Conservation (phyloP, 2,329 filamentous ascomycete species). For the Stagonosporopsis cucurbitacearum region DNA sequence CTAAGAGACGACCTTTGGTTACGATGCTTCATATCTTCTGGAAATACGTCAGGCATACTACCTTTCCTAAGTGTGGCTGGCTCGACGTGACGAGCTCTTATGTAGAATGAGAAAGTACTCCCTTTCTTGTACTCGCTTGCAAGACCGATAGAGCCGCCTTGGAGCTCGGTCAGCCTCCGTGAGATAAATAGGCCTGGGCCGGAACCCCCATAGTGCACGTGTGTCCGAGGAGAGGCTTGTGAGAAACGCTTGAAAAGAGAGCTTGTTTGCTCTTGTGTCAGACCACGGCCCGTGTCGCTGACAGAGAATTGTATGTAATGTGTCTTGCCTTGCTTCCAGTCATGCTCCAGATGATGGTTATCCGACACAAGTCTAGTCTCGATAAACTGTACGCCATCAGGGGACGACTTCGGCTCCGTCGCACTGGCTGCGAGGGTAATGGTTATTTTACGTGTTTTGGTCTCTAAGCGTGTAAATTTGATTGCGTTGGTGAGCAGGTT, state of each 20-base stretch:
- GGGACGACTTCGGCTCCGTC: conserved; percentile 39
- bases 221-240: conserved; percentile 42
- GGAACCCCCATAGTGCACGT: conserved; percentile 50
- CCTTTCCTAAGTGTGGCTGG: conserved; percentile 21
- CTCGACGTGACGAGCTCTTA: conserved; percentile 30
- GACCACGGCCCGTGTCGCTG: conserved; percentile 50
- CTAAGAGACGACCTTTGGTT: conserved; percentile 11
- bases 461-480: conserved; percentile 52
- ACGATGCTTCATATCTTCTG: conserved; percentile 32
- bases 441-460: conserved; percentile 40
- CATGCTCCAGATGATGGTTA: conserved; percentile 33
- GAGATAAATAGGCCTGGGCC: conserved; percentile 46
- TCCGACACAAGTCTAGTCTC: conserved; percentile 27
- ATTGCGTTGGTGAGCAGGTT: conserved; percentile 53
- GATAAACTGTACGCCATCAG: conserved; percentile 40
- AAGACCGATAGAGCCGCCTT: conserved; percentile 43
- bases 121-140: conserved; percentile 29
- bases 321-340: conserved; percentile 42
- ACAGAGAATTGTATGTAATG: conserved; percentile 46
- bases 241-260: conserved; percentile 42
- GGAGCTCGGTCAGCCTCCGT: conserved; percentile 40
- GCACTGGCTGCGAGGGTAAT: conserved; percentile 46
- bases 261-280: conserved; percentile 46
- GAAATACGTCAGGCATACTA: conserved; percentile 26
- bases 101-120: conserved; percentile 45